Evolutionary conservation across 2,329 filamentous ascomycete species (phyloP), one percentile per base, ranked within the genome.

Genomic region (Xenoacremonium recifei): DNA sequence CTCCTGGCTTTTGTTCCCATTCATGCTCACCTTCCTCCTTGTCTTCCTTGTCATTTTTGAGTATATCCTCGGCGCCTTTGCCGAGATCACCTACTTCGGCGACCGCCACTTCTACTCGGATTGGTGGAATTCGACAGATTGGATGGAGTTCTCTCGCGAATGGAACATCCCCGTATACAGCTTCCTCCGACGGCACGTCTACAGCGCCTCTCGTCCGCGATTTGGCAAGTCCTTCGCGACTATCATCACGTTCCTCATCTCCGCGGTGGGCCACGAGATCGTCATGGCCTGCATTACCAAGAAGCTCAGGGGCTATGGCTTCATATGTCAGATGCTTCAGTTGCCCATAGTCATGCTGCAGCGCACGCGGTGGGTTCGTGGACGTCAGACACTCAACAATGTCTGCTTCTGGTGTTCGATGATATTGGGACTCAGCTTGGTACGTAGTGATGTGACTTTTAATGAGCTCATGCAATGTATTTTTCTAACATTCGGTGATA

Each of bases 11-110:
- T 78, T 99, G 17, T 97, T 96, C 67, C 93, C 93, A 3, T 99
- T 97, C 66, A 96, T 96, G 89, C 77, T 97, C 47, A 95, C 85
- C 4, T 95, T 97, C 64, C 73, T 97, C 4, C 82, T 97, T 35
- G 91, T 97, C 41, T 99, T 99, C 72, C 82, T 99, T 44, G 90
- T 96, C 65, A 97, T 97, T 58, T 99, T 97, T 65, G 93, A 99
- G 66, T 99, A 97, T 66, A 79, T 96, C 10, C 80, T 97, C 23
- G 93, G 92, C 44, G 91, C 91, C 35, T 96, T 95, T 59, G 93
- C 91, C 12, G 93, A 99, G 65, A 87, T 97, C 53, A 96, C 91
- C 15, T 79, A 84, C 56, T 97, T 97, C 64, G 92, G 86, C 39
- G 93, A 97, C 65, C 83, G 92, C 30, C 89, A 93, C 66, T 97